These are phyloP conservation scores for Pterocarpus macrocarpus DNA, from an alignment of 306 rosid species.

Conservation along the genomic window DNA sequence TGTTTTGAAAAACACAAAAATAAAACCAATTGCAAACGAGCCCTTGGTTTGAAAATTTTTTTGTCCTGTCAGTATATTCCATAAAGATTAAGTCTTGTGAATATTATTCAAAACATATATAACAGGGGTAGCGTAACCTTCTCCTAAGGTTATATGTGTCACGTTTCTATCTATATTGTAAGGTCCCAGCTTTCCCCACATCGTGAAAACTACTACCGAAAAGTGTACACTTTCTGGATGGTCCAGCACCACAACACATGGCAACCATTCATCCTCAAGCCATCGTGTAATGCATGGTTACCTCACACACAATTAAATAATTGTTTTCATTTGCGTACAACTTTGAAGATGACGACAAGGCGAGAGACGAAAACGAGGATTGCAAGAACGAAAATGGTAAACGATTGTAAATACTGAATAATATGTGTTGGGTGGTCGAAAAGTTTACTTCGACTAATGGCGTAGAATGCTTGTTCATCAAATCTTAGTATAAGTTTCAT, in stretches of 20 bases:
- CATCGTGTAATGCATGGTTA: slow-evolving; percentile 5
- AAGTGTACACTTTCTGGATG: background rate
- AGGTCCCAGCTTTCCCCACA: background rate
- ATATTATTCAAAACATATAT: no score
- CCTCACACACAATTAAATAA: background rate
- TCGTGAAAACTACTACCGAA: background rate
- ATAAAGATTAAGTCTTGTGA: no score
- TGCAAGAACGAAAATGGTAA: background rate
- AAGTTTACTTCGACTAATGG: no score
- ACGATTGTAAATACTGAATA: background rate
- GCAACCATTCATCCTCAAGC: background rate
- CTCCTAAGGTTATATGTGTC: background rate
- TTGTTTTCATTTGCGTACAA: background rate
- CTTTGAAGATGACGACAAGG: background rate
- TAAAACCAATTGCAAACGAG: no score
- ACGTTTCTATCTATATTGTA: no score
- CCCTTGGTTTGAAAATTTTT: no score
- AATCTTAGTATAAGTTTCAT: no score
- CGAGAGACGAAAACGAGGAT: background rate
- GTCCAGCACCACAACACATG: background rate
- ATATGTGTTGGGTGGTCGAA: no score
- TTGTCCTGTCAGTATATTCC: no score
- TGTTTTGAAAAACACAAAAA: no score
- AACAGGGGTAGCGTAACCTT: no score
- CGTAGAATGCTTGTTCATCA: no score